These are phyloP conservation scores for Tricholomella constricta DNA, from an alignment of 768 basidiomycete species.

Conservation along the genomic window DNA sequence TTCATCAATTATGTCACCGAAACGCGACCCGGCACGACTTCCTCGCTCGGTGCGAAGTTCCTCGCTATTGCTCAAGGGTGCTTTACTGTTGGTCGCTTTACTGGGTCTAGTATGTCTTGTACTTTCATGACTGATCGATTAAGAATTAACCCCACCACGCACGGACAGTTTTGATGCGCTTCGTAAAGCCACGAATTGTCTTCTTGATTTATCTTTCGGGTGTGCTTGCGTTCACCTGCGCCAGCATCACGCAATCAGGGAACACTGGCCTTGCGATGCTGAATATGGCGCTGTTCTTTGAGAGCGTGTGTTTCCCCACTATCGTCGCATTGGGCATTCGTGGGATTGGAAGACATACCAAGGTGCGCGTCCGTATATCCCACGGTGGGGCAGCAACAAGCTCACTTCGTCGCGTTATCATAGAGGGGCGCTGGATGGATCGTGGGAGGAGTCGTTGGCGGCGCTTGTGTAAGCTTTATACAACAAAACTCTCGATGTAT, in stretches of 20 bases:
- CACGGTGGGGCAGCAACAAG: too few relatives aligned
- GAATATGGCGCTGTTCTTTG: slow-evolving; percentile 34
- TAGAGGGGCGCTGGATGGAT: slow-evolving; percentile 34
- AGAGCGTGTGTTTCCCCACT: slow-evolving; percentile 38
- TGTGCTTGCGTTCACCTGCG: slow-evolving; percentile 30
- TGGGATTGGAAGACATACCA: slow-evolving; percentile 34
- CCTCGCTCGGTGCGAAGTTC: slow-evolving; percentile 30
- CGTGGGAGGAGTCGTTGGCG: slow-evolving; percentile 33
- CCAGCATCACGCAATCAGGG: slow-evolving; percentile 30
- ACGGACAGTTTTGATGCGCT: slow-evolving; percentile 27
- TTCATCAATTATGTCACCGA: slow-evolving; percentile 38
- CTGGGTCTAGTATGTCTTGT: slow-evolving; percentile 27
- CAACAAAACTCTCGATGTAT: not conserved
- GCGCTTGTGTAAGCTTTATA: slow-evolving; percentile 29
- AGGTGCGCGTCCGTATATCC: slow-evolving; percentile 17
- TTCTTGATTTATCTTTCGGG: slow-evolving; percentile 30
- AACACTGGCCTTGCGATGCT: slow-evolving; percentile 33
- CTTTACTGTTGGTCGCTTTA: slow-evolving; percentile 33
- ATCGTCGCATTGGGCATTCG: slow-evolving; percentile 36
- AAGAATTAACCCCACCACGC: not conserved
- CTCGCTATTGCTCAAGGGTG: slow-evolving; percentile 35
- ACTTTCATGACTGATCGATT: not conserved
- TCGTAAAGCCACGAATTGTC: slow-evolving; percentile 29
- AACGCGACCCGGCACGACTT: slow-evolving; percentile 22
- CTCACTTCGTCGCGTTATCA: too few relatives aligned